Base-by-base conservation (phyloP, 2,329 filamentous ascomycete species). In the Apiospora pterosperma region DNA sequence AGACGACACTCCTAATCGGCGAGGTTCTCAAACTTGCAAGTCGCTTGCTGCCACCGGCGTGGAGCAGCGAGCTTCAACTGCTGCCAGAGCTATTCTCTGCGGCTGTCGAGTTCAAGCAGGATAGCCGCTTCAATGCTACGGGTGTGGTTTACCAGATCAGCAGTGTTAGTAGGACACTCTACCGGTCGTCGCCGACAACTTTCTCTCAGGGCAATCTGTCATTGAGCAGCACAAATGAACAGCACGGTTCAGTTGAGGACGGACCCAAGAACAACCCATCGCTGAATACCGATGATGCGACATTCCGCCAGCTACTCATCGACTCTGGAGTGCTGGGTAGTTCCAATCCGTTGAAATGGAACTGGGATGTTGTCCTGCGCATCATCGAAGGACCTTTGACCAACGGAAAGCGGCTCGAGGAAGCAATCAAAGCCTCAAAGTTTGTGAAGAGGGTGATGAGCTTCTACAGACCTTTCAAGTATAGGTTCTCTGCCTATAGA, bases 101-200 rank as follows among this genome's bases (percentile, higher is more conserved):
- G 0, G 93, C 94, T 5, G 85, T 92, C 2, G 85, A 88, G 38
- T 92, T 94, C 70, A 82, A 87, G 25, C 83, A 88, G 23, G 88
- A 94, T 36, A 85, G 88, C 28, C 89, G 92, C 63, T 94, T 94
- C 70, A 84, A 91, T 64, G 93, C 95, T 7, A 94, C 93, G 8
- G 90, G 93, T 8, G 96, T 96, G 21, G 92, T 99, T 14, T 99
- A 98, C 73, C 96, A 98, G 75, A 97, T 99, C 63, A 97, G 97
- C 79, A 97, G 95, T 74, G 93, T 99, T 69, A 99, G 95, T 76
- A 88, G 93, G 67, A 98, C 94, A 0, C 80, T 99, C 16, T 96
- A 96, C 74, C 87, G 93, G 64, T 96, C 92, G 59, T 86, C 88
- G 6, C 84, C 85, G 1, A 81, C 84, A 0, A 77, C 80, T 7